Base-by-base conservation (phyloP, 1,139 yeast genomes). In the Candida tetrigidarum region DNA sequence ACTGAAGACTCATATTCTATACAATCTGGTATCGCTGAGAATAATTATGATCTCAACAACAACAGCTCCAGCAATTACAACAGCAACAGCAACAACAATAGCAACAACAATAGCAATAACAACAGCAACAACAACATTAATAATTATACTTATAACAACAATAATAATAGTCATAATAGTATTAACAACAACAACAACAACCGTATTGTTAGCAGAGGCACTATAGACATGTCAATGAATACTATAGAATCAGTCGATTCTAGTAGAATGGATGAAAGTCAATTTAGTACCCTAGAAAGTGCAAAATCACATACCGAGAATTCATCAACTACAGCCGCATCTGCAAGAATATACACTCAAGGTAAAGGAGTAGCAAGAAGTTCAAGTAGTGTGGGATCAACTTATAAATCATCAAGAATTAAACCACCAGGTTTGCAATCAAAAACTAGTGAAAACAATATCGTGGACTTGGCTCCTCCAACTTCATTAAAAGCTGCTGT, bases 401-500 rank as follows among this genome's bases (percentile, higher is more conserved):
- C 51, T 11, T 50, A 50, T 36, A 48, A 43, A 37, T 50, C 53
- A 12, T 44, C 50, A 2, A 41, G 52, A 43, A 47, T 49, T n/a
- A 49, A 45, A 42, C 50, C 52, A 11, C 58, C 60, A 9, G 50
- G 48, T 12, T 40, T 50, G 11, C 59, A 51, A 42, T 42, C 45
- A 2, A 42, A 34, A 9, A 6, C 30, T 2, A 28, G 11, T 16
- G 34, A 20, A 14, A 15, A n/a, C 16, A 33, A 26, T 12, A n/a
- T 18, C 12, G 11, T 27, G 14, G 49, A 42, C 14, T 35, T 32
- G 14, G 45, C 42, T 4, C 51, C 52, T 11, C 42, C 46, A 26
- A 19, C 43, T 5, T 40, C 48, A 10, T 49, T 58, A 37, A 53
- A 58, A 44, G 53, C 60, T 10, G 60, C 60, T 5, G 57, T 54